A percentile compares a stretch with the other conserved stretches of the same genome.
These are phyloP conservation scores for Mucor saturninus DNA, from an alignment of 371 early-diverging fungal species.

Conservation along the genomic window DNA sequence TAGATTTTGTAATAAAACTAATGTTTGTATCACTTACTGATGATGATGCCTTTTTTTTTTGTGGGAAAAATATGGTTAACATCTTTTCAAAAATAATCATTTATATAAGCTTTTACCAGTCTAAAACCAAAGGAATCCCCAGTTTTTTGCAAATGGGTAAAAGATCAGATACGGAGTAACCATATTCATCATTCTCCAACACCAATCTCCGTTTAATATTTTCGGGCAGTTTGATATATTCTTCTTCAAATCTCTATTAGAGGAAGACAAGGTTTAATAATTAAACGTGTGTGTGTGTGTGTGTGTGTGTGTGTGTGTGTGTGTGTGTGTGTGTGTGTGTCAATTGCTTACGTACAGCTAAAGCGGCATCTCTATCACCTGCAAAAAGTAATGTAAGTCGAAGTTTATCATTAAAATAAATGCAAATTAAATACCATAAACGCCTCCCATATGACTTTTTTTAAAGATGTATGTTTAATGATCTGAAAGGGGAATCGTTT, in stretches of 20 bases:
- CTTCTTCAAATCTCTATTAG: conserved; percentile 44
- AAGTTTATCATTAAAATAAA: not conserved
- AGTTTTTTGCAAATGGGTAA: conserved; percentile 51
- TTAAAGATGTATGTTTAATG: not conserved
- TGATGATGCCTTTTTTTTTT: conserved; percentile 40
- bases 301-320: not conserved
- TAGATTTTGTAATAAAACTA: too few relatives aligned
- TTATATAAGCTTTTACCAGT: conserved; percentile 36
- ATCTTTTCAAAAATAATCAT: not conserved
- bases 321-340: not conserved
- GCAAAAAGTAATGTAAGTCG: not conserved
- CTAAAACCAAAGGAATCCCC: conserved; percentile 49
- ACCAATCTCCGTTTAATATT: conserved; percentile 41
- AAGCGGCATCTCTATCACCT: conserved; percentile 43
- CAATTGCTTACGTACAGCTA: conserved; percentile 25
- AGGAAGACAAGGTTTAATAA: not conserved
- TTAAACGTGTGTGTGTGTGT: not conserved
- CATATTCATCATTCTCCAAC: conserved; percentile 55
- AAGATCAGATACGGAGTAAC: conserved; percentile 51
- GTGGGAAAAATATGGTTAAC: not conserved
- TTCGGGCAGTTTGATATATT: conserved; percentile 38
- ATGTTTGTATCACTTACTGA: conserved; percentile 22
- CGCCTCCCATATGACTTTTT: conserved; percentile 55
- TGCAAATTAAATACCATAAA: conserved; percentile 36
- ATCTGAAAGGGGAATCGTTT: too few relatives aligned